phyloP scores from a whole-genome alignment of 441 rosid genomes.

The Kokia cookei region DNA sequence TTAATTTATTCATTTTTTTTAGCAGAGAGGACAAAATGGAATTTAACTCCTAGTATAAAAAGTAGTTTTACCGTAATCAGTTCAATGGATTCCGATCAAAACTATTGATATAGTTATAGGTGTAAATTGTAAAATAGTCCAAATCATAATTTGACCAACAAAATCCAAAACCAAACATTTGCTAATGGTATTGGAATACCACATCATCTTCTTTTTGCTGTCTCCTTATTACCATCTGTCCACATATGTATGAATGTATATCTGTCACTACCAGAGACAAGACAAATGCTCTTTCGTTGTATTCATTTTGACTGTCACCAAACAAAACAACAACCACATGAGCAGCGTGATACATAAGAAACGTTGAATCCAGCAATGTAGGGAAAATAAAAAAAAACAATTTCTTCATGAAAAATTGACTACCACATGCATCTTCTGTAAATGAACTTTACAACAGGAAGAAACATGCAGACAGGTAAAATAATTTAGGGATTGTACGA shows the following conservation, averaged over 20 bases:
- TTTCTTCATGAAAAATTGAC: not conserved
- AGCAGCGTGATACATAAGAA: not conserved
- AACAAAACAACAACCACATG: not conserved
- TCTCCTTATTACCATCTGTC: not conserved
- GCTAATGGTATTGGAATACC: not conserved
- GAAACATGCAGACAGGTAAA: too few species aligned
- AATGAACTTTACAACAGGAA: too few species aligned
- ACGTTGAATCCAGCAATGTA: not conserved
- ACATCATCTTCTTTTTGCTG: not conserved
- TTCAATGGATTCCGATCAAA: too few species aligned
- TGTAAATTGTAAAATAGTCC: too few species aligned
- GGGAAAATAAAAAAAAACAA: not conserved
- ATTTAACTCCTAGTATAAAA: too few species aligned
- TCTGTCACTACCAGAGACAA: not conserved
- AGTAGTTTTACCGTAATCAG: too few species aligned
- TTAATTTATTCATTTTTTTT: too few species aligned
- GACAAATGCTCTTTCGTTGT: not conserved
- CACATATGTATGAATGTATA: not conserved
- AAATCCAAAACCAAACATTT: not conserved
- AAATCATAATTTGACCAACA: too few species aligned
- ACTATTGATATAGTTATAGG: too few species aligned
- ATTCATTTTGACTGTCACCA: not conserved
- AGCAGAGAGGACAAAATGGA: fast-evolving
- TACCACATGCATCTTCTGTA: not conserved
- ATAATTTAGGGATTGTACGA: too few species aligned